Evolutionary conservation across 345 rosid species (phyloP).

Genomic region (Abelmoschus esculentus): DNA sequence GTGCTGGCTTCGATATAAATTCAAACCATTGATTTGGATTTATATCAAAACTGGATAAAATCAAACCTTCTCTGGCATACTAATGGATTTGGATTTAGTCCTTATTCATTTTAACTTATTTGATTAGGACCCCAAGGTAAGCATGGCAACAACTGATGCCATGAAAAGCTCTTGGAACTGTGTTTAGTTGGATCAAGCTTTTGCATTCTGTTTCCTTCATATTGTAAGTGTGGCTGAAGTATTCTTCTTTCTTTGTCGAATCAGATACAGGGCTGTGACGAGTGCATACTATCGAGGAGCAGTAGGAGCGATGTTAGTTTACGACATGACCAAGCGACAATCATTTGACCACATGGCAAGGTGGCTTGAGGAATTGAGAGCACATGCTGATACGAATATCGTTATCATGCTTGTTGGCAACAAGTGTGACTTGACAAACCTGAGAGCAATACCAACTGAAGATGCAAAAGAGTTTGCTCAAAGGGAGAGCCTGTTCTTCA

Average conservation of each 20-base stretch:
- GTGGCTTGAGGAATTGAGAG: constrained; percentile 65
- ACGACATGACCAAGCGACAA: constrained; percentile 69
- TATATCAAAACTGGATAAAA: no score
- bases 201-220: background rate
- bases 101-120: background rate
- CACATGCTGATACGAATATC: constrained; percentile 60
- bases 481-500: constrained; percentile 58
- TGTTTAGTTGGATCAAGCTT: background rate
- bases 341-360: constrained; percentile 65
- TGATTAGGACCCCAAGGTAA: background rate
- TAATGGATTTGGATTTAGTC: background rate
- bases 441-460: constrained; percentile 54
- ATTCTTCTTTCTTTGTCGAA: background rate
- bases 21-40: background rate
- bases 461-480: constrained; percentile 69
- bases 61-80: background rate
- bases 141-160: background rate
- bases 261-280: constrained; percentile 68
- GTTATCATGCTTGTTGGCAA: constrained; percentile 63
- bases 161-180: background rate
- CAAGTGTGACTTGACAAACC: constrained; percentile 55
- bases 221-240: background rate
- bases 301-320: constrained; percentile 65
- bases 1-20: background rate
- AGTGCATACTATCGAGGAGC: constrained; percentile 70